Base-by-base conservation (phyloP, 176 grass and related monocot species). In the Oryza officinalis region DNA sequence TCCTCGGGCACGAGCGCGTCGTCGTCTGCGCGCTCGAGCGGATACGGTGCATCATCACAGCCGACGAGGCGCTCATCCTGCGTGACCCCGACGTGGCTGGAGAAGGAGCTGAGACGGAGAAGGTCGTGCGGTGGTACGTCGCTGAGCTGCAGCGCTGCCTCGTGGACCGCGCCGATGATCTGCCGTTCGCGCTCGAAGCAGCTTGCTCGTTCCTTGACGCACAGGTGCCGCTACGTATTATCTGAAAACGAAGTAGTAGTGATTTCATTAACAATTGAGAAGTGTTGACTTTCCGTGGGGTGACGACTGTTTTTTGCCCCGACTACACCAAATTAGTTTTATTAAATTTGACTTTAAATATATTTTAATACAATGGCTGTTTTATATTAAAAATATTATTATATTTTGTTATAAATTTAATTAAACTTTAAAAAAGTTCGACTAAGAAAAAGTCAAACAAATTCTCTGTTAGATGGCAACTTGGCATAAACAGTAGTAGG, bases 141-240 rank as follows among this genome's bases (percentile, higher is more conserved):
- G 72, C 78, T 44, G 92, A 97, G 80, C 78, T 97, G 83, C 92
- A 97, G 83, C 74, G 90, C 8, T 89, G 94, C 38, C 92, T 94
- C 32, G 66, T 87, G 15, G 80, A 86, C 69, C 78, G 81, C 67
- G 65, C 88, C 20, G 94, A 97, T 27, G 87, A 94, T 63, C 85
- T 97, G 66, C 94, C 94, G 5, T 97, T 97, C 79, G 94, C 94
- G 8, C 92, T 97, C 11, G 94, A 97, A 71, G 92, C 89, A 13
- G 88, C 94, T 6, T 94, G 89, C 75, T 82, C 89, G 13, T 97
- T 94, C 76, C 94, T 97, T 0, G 94, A 97, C 77, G 84, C 84
- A 40, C 88, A 96, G 94, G 94, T 96, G 46, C 66, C 30, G 25
- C 14, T 76, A 30, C 28, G 27, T 68, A 28, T 33, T 76, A 27